Base-by-base conservation (phyloP, 2,329 filamentous ascomycete genomes). In the Colletotrichum chrysophilum region DNA sequence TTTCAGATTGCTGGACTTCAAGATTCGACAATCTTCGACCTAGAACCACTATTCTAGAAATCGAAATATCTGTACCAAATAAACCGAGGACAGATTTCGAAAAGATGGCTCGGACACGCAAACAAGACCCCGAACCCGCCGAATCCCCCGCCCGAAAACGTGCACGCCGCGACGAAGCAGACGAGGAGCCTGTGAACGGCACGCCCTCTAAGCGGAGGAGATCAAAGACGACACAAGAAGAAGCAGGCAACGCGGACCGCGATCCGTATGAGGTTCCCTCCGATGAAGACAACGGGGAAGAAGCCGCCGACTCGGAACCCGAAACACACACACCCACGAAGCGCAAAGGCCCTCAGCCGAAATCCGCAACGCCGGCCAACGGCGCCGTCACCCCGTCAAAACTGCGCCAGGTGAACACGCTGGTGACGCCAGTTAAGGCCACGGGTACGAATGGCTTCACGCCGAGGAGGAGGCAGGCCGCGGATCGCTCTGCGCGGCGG, bases 401-500 rank as follows among this genome's bases (percentile, higher is more conserved):
- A n/a, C 79, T 76, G 16, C 82, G 83, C 14, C 77, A 79, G 30
- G 83, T 81, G 5, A 78, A 81, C 32, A 76, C 79, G 5, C 81
- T 85, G 8, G 79, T 82, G 64, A 89, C 88, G 0, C 87, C 88
- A 0, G 80, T 83, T 14, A 88, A 83, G 70, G 75, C 79, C 5
- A 79, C 77, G 26, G 80, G 81, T 13, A 67, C 80, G 26, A 86
- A 81, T 43, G 85, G 83, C 8, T 80, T 86, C 38, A 95, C 93
- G 2, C 93, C 94, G 0, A 90, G 91, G 48, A 90, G 92, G 78
- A 88, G 90, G 56, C 91, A 90, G 77, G 94, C 95, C 78, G 94
- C 94, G 24, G 95, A 98, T 84, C 92, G 94, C 65, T 98, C 96
- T 7, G 96, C 96, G 3, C 92, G 94, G 80, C 93, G 93, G 81